Percentiles rank a stretch among this genome's conserved stretches.
Conservation (phyloP, 495 filamentous ascomycete species). For the Thermothielavioides terrestris region DNA sequence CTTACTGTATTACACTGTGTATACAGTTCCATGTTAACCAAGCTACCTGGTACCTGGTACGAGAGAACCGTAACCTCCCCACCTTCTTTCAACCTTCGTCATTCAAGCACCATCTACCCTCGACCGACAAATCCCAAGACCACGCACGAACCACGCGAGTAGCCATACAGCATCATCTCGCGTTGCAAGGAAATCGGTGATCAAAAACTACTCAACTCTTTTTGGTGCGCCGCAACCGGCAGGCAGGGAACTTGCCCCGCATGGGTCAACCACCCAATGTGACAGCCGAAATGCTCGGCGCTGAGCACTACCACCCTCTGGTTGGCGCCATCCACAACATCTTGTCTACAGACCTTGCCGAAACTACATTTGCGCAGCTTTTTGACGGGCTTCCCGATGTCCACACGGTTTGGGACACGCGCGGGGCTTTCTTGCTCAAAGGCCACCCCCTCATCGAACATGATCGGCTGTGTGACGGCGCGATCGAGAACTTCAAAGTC, state of each 20-base stretch:
- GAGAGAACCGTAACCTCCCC: no score
- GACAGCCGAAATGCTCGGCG: neutral
- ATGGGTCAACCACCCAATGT: neutral
- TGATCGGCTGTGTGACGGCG: neutral
- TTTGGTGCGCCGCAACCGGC: neutral
- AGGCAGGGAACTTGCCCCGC: no score
- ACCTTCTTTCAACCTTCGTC: no score
- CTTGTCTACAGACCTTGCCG: neutral
- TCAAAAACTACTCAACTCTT: no score
- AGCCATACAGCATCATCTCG: no score
- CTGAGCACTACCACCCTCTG: neutral
- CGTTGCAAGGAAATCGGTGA: no score
- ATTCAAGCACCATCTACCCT: no score
- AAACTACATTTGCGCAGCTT: neutral
- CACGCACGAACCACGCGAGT: no score
- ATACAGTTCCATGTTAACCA: no score
- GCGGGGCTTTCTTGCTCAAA: neutral
- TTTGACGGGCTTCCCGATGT: conserved; percentile 1
- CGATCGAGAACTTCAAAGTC: neutral
- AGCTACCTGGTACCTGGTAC: no score
- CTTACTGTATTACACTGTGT: no score
- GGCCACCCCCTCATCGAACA: neutral
- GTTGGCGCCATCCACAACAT: neutral
- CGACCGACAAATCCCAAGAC: no score
- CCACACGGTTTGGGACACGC: neutral